Percentiles rank a stretch among this genome's conserved stretches.
These are phyloP conservation scores for Kodamaea kaohsiungensis DNA, from an alignment of 805 yeast species.

Conservation along the genomic window DNA sequence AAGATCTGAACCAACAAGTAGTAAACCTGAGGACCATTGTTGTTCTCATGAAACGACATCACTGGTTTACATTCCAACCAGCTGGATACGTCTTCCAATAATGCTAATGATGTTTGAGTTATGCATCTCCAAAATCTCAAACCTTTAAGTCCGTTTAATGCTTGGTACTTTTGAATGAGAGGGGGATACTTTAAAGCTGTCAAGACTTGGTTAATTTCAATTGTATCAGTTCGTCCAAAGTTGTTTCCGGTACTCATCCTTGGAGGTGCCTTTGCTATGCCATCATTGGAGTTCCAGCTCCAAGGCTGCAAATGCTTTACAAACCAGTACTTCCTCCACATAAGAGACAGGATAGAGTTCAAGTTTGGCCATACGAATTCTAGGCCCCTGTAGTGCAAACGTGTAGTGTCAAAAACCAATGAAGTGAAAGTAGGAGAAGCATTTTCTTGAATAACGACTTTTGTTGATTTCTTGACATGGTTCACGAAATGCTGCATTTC, in stretches of 20 bases:
- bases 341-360: background rate
- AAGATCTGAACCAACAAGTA: background rate
- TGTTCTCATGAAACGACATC: background rate
- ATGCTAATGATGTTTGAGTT: background rate
- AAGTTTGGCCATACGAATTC: slow-evolving; percentile 3
- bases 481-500: background rate
- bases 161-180: background rate
- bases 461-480: background rate
- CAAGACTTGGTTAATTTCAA: background rate
- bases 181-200: background rate
- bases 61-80: background rate
- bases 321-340: slow-evolving; percentile 28
- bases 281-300: background rate
- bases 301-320: background rate
- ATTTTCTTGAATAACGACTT: background rate
- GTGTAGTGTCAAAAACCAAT: background rate
- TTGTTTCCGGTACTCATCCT: background rate
- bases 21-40: background rate
- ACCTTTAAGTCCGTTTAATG: background rate
- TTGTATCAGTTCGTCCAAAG: background rate
- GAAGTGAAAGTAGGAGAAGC: background rate
- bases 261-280: background rate
- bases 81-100: background rate
- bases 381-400: background rate
- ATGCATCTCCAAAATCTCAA: background rate